Conservation (phyloP, 73 alveolate species). For the Effrenium voratum region DNA sequence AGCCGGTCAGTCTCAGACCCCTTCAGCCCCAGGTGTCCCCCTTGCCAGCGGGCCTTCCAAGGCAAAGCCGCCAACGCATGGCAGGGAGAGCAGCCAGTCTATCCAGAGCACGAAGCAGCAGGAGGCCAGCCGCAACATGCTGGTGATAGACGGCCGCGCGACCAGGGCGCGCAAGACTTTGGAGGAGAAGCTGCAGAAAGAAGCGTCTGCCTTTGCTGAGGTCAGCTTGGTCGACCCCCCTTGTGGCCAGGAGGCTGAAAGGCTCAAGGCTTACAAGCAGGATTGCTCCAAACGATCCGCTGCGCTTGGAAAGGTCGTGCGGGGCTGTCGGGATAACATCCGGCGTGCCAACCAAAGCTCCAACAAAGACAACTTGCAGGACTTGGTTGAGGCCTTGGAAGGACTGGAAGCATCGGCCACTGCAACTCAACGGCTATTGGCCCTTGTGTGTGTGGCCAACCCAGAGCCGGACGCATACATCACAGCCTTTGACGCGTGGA, state of each 20-base stretch:
- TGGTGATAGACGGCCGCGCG: conserved; percentile 2
- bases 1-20: too few relatives aligned
- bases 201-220: not conserved
- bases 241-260: not conserved
- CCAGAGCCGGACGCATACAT: conserved; percentile 39
- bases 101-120: too few relatives aligned
- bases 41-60: too few relatives aligned
- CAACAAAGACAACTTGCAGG: conserved; percentile 9
- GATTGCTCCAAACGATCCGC: too few relatives aligned
- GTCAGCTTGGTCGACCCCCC: not conserved
- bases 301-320: too few relatives aligned
- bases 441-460: not conserved
- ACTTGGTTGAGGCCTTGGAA: not conserved
- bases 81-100: too few relatives aligned
- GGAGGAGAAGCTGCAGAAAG: not conserved
- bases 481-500: too few relatives aligned
- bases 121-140: not conserved
- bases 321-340: too few relatives aligned
- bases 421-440: not conserved
- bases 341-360: too few relatives aligned
- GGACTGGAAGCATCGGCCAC: not conserved
- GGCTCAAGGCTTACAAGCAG: too few relatives aligned
- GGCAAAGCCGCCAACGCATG: too few relatives aligned
- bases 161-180: not conserved
- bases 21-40: too few relatives aligned